Base-by-base conservation (phyloP, 2,329 filamentous ascomycete genomes). In the Sordariomycetes sp. region DNA sequence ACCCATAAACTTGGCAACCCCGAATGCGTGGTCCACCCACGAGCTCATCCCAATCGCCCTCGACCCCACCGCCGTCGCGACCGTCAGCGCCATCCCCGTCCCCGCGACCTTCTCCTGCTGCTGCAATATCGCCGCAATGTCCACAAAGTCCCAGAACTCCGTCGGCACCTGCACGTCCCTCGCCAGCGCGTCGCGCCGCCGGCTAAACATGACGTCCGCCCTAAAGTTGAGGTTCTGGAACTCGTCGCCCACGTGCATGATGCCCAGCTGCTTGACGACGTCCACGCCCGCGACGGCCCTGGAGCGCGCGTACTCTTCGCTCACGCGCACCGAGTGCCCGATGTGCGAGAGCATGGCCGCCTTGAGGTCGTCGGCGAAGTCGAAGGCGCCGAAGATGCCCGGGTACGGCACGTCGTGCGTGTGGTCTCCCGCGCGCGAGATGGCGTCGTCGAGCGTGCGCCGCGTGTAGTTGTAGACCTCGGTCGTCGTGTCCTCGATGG, bases 51-150 rank as follows among this genome's bases (percentile, higher is more conserved):
- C 90, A 45, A 99, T 75, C 65, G 94, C 78, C 53, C 90, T 81
- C 54, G 87, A 82, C 58, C 92, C 90, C 4, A 97, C 76, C 1
- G 95, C 89, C 58, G 90, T 91, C 10, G 88, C 88, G 39, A 96
- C 81, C 1, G 94, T 99, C 66, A 99, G 78, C 6, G 92, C 94
- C 86, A 99, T 91, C 61, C 94, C 88, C 2, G 91, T 95, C 45
- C 92, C 90, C 6, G 92, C 91, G 58, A 95, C 79, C 77, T 97
- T 99, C 71, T 99, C 94, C 68, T 97, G 92, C 57, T 85, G 81
- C 66, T 96, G 90, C 74, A 95, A 79, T 6, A 97, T 73, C 12
- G 84, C 87, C 20, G 84, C 79, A 69, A 90, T 78, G 69, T 99
- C 94, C 65, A 99, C 89, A 76, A 99, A 97, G 72, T 99, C 94